Conservation (phyloP, 78 protist genomes). For the Dictyostelium intermedium region DNA sequence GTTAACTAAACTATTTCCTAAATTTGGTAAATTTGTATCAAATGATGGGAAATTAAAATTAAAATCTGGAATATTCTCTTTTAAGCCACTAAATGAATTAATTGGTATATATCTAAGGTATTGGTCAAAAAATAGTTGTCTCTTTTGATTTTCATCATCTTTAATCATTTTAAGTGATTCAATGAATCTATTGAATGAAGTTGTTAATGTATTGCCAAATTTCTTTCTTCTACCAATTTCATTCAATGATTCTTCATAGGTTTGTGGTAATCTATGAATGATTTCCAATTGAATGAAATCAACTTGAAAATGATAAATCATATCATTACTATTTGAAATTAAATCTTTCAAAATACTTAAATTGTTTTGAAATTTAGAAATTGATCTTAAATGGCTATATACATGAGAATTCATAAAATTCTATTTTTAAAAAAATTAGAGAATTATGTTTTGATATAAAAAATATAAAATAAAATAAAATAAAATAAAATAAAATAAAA, state of each 20-base stretch:
- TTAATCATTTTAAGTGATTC: constrained; percentile 28
- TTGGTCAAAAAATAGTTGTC: constrained; percentile 37
- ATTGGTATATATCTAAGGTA: constrained; percentile 15
- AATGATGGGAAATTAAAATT: constrained; percentile 15
- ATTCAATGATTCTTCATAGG: constrained; percentile 51
- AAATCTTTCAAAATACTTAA: neutral
- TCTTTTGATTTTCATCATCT: constrained; percentile 49
- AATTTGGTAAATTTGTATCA: constrained; percentile 4
- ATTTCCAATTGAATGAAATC: constrained; percentile 44
- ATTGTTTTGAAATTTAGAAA: constrained; percentile 26
- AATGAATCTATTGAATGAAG: neutral
- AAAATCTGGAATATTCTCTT: constrained; percentile 41
- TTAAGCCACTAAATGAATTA: constrained; percentile 3
- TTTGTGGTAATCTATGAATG: constrained; percentile 16
- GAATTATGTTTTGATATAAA: too few relatives aligned
- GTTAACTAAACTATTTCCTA: neutral
- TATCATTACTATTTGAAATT: constrained; percentile 9
- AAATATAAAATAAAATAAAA: too few relatives aligned
- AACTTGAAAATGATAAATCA: neutral
- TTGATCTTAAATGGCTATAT: neutral
- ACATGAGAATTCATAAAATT: constrained; percentile 10
- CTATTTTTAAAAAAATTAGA: neutral
- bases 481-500: too few relatives aligned
- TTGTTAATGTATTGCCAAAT: constrained; percentile 12
- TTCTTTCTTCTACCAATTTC: constrained; percentile 45